Percentiles rank a stretch among this genome's conserved stretches.
Conservation (phyloP, 176 grass and related monocot genomes). For the Canna indica region DNA sequence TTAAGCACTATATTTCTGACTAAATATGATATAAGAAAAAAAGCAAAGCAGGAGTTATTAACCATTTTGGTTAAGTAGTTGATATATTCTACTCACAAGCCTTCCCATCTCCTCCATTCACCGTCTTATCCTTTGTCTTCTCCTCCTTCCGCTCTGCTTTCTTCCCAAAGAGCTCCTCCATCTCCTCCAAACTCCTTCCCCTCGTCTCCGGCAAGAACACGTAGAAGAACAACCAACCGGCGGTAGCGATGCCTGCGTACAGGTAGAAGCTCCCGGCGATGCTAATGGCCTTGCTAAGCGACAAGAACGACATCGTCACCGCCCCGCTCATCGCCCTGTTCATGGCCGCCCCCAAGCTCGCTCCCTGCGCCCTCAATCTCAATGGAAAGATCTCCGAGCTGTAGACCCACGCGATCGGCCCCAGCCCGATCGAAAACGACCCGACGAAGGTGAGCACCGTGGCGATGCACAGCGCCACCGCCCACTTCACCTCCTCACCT, state of each 20-base stretch:
- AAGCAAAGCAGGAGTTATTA: no score
- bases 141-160: neutral
- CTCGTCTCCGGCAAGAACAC: conserved; percentile 12
- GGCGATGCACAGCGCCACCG: conserved; percentile 2
- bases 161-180: conserved; percentile 8
- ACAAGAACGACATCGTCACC: conserved; percentile 4
- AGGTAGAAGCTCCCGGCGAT: conserved; percentile 4
- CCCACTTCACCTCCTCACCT: neutral
- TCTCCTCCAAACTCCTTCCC: conserved; percentile 5
- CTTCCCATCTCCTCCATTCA: neutral
- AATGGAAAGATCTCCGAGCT: conserved; percentile 13
- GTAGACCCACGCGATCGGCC: conserved; percentile 5
- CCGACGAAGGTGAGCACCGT: neutral
- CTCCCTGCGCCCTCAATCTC: conserved; percentile 1
- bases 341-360: neutral
- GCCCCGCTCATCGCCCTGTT: conserved; percentile 1
- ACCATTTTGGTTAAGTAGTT: no score
- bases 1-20: no score
- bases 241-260: neutral
- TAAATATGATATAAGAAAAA: no score
- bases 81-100: no score
- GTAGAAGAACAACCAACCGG: conserved; percentile 6
- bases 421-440: conserved; percentile 5
- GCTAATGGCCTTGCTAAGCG: conserved; percentile 1
- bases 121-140: neutral